Conservation (phyloP, 805 yeast species). For the Tetrapisispora nanseiensis region DNA sequence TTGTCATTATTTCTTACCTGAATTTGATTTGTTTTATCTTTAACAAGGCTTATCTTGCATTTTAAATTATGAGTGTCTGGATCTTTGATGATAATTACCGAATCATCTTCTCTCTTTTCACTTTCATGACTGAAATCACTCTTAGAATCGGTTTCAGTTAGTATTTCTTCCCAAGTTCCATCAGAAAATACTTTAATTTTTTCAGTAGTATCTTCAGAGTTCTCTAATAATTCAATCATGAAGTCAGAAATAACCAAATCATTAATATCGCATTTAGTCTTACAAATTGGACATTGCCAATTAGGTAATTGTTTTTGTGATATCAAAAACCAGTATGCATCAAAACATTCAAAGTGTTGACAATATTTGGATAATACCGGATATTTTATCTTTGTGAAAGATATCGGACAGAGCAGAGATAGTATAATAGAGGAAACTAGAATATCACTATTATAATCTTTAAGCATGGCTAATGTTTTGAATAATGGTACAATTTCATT, state of each 20-base stretch:
- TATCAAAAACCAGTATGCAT: conserved; percentile 1
- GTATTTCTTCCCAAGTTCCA: conserved; percentile 5
- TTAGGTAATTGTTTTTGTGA: conserved; percentile 2
- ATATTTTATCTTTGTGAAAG: neutral
- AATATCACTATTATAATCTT: neutral
- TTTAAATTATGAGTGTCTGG: neutral
- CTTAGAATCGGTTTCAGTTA: neutral
- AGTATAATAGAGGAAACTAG: neutral
- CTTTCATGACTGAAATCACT: neutral
- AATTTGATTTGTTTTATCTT: neutral
- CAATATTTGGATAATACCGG: conserved; percentile 3
- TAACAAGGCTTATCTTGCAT: neutral
- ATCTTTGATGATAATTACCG: neutral
- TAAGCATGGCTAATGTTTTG: neutral
- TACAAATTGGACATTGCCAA: conserved; percentile 6
- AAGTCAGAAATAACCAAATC: conserved; percentile 3
- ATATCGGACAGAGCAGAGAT: conserved; percentile 2
- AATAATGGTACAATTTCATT: neutral
- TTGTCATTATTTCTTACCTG: neutral
- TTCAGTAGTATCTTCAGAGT: neutral
- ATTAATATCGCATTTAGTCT: neutral
- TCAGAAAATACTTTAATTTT: conserved; percentile 1
- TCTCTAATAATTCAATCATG: conserved; percentile 1
- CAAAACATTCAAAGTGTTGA: conserved; percentile 3
- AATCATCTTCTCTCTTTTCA: neutral